Conservation (phyloP, 1,284 basidiomycete species). For the Heterobasidion occidentale region DNA sequence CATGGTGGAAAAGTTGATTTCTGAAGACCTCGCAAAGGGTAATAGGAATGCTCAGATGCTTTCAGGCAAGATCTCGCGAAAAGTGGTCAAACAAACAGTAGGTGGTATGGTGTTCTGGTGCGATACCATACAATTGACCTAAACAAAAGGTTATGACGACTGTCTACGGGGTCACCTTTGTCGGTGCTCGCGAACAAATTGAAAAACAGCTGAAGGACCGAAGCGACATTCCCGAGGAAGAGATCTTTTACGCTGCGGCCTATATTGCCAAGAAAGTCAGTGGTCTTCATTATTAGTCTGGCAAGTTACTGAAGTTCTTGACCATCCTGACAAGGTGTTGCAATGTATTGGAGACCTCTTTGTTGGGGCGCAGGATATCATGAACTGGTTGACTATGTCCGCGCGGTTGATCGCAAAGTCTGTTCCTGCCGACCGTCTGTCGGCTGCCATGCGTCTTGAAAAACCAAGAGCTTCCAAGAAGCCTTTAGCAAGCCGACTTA, state of each 20-base stretch:
- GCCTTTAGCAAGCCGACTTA: conserved; percentile 30
- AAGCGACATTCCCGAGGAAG: conserved; percentile 67
- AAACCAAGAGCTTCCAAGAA: conserved; percentile 9
- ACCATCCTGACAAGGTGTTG: conserved; percentile 43
- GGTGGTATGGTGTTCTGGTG: conserved; percentile 14
- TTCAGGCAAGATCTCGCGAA: conserved; percentile 79
- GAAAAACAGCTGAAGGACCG: conserved; percentile 81
- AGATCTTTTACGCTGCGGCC: conserved; percentile 68
- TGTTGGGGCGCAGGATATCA: conserved; percentile 85
- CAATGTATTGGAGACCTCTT: conserved; percentile 89
- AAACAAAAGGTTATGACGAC: conserved; percentile 88
- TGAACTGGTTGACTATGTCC: conserved; percentile 82
- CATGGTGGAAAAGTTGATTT: conserved; percentile 62
- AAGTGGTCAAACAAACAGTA: conserved; percentile 97
- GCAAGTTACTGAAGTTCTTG: background rate
- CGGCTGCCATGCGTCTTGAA: conserved; percentile 34
- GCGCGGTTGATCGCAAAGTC: conserved; percentile 87
- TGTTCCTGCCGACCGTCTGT: conserved; percentile 72
- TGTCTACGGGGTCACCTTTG: conserved; percentile 95
- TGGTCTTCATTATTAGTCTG: background rate
- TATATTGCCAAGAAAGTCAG: conserved; percentile 76
- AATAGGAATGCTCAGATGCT: conserved; percentile 58
- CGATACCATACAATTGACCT: conserved; percentile 2
- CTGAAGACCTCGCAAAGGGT: conserved; percentile 42
- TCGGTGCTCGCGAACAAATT: conserved; percentile 95